Conservation (phyloP, 257 asterid genomes). For the Cinchona pubescens region DNA sequence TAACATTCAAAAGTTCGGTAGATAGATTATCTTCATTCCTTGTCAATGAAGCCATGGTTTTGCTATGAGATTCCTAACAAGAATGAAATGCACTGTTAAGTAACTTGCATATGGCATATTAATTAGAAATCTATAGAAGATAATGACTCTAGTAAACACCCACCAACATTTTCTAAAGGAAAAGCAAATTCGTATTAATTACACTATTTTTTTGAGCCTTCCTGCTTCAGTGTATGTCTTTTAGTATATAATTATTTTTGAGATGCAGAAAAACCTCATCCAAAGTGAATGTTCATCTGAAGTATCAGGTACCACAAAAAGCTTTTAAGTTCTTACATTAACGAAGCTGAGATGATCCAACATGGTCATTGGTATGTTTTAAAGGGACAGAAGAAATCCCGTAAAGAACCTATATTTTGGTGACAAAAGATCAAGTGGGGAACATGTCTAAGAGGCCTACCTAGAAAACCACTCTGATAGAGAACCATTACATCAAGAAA, state of each 20-base stretch:
- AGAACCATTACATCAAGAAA: neutral
- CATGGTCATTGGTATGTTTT: too few species aligned
- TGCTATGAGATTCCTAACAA: conserved; percentile 68
- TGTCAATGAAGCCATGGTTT: conserved; percentile 49
- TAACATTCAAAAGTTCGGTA: conserved; percentile 66
- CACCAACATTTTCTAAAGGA: neutral
- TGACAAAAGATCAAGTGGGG: neutral
- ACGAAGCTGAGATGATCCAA: neutral
- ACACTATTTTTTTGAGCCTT: neutral
- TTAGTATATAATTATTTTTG: neutral
- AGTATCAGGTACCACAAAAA: neutral
- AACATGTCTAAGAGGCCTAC: too few species aligned
- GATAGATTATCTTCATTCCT: conserved; percentile 76
- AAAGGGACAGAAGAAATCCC: neutral
- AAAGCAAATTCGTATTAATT: neutral
- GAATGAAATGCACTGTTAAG: neutral
- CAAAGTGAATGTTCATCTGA: neutral
- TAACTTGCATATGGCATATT: neutral
- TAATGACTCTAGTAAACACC: neutral
- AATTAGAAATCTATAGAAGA: neutral
- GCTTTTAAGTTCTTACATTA: neutral
- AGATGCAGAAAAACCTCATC: neutral
- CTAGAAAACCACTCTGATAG: neutral
- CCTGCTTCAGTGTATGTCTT: neutral
- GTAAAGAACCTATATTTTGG: neutral